Percentiles rank a stretch among this genome's conserved stretches.
Evolutionary conservation across 2,329 filamentous ascomycete genomes (phyloP).

Genomic region (Paramyrothecium roridum): DNA sequence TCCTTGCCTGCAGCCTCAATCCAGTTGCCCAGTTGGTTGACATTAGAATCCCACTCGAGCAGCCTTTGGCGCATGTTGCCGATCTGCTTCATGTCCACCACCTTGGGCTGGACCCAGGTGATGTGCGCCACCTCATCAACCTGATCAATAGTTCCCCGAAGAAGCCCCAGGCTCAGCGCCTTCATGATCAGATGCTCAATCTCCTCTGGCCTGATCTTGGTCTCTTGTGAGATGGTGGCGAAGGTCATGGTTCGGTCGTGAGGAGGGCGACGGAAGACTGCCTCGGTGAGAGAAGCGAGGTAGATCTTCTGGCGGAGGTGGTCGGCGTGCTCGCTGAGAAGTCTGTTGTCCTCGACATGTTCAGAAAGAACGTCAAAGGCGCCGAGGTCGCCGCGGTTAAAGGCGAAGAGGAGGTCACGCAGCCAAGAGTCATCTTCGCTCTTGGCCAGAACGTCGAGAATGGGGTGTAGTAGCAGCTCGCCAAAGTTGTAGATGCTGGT

Average conservation of each 20-base stretch:
- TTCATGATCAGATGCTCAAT: conserved; percentile 99
- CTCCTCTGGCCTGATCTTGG: conserved; percentile 84
- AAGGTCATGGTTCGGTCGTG: conserved; percentile 96
- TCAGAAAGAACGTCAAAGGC: conserved; percentile 81
- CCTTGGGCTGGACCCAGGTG: conserved; percentile 98
- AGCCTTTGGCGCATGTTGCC: conserved; percentile 84
- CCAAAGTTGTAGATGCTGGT: conserved; percentile 99
- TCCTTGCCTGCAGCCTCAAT: conserved; percentile 92
- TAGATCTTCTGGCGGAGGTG: conserved; percentile 98
- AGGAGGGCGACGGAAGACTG: conserved; percentile 91
- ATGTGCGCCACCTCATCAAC: conserved; percentile 92
- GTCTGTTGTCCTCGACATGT: conserved; percentile 75
- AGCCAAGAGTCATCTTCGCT: conserved; percentile 81
- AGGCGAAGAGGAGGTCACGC: conserved; percentile 92
- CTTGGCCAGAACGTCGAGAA: conserved; percentile 74
- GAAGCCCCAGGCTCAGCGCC: conserved; percentile 86
- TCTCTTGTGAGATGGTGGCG: conserved; percentile 81
- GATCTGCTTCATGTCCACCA: conserved; percentile 93
- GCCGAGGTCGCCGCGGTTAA: conserved; percentile 89
- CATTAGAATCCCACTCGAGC: conserved; percentile 92
- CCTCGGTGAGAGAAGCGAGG: conserved; percentile 90
- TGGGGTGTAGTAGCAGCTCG: conserved; percentile 95
- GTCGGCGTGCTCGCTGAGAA: conserved; percentile 74
- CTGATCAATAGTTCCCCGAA: conserved; percentile 93
- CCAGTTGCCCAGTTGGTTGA: conserved; percentile 95